phyloP scores from a whole-genome alignment of 108 stramenopile genomes.

The Mediolabrus comicus region DNA sequence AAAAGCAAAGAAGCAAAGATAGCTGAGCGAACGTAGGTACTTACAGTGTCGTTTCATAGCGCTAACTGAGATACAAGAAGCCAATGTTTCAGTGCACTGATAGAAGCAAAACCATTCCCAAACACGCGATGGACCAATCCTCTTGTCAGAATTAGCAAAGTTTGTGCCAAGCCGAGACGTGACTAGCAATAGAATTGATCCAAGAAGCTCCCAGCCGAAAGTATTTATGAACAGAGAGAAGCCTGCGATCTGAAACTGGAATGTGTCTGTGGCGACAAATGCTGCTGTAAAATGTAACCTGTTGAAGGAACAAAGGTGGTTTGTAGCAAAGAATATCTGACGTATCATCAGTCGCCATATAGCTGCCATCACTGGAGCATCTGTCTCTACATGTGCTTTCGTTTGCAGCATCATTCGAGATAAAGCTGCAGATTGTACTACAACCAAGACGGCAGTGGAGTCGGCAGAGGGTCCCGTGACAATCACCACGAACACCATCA shows the following conservation, averaged over 20 bases:
- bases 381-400: conserved; percentile 42
- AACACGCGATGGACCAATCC: conserved; percentile 11
- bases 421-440: conserved; percentile 57
- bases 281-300: conserved; percentile 81
- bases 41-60: conserved; percentile 62
- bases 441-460: conserved; percentile 49
- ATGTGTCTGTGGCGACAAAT: conserved; percentile 75
- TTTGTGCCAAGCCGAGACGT: conserved; percentile 14
- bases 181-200: conserved; percentile 50
- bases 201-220: conserved; percentile 83
- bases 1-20: not conserved
- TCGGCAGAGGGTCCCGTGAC: conserved; percentile 81
- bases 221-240: conserved; percentile 80
- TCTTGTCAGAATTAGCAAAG: not conserved
- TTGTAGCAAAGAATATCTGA: conserved; percentile 78
- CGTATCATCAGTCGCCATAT: conserved; percentile 72
- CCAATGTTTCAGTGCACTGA: conserved; percentile 65
- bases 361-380: conserved; percentile 54
- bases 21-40: not conserved
- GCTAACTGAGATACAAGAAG: conserved; percentile 76
- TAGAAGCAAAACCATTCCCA: conserved; percentile 70
- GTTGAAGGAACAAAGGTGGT: conserved; percentile 83
- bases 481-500: conserved; percentile 59
- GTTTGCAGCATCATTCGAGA: conserved; percentile 40
- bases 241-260: conserved; percentile 68